These are phyloP conservation scores for Boeremia exigua DNA, from an alignment of 2,329 filamentous ascomycete species.

Conservation along the genomic window DNA sequence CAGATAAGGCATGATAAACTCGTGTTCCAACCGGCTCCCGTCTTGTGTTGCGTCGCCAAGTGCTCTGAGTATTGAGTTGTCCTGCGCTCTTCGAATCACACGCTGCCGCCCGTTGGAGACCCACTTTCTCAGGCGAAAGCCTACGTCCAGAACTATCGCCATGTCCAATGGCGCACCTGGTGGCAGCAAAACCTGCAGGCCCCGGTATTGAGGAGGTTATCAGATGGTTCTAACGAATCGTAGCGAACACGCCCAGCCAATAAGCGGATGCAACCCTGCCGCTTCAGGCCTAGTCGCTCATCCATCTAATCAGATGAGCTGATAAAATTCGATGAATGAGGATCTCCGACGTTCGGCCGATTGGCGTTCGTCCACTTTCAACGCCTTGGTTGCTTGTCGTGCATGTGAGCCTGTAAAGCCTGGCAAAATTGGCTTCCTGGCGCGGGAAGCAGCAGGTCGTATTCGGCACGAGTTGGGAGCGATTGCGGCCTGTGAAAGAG, in stretches of 20 bases:
- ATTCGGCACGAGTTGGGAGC: neutral
- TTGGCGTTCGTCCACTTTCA: neutral
- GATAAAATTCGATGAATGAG: neutral
- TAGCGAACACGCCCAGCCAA: slow-evolving; percentile 12
- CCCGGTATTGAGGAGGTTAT: slow-evolving; percentile 28
- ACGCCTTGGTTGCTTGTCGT: neutral
- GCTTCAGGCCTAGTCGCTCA: slow-evolving; percentile 8
- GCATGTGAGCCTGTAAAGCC: slow-evolving; percentile 4
- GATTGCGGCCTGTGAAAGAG: slow-evolving; percentile 5
- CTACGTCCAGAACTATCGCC: neutral
- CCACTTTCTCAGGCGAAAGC: slow-evolving; percentile 12
- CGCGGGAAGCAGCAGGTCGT: neutral
- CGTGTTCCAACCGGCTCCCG: slow-evolving; percentile 9
- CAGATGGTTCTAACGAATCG: slow-evolving; percentile 32
- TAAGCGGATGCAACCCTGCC: neutral
- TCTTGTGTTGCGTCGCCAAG: slow-evolving; percentile 25
- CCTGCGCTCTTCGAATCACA: slow-evolving; percentile 13
- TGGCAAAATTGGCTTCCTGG: neutral
- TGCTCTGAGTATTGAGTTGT: slow-evolving; percentile 18
- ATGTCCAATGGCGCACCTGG: slow-evolving; percentile 2
- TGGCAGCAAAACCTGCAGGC: slow-evolving; percentile 6
- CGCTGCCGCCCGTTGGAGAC: neutral
- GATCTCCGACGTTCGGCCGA: slow-evolving; percentile 28
- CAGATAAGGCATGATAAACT: slow-evolving; percentile 14
- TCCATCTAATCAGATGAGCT: slow-evolving; percentile 33